Conservation (phyloP, 345 rosid genomes). For the Dipteronia dyeriana region DNA sequence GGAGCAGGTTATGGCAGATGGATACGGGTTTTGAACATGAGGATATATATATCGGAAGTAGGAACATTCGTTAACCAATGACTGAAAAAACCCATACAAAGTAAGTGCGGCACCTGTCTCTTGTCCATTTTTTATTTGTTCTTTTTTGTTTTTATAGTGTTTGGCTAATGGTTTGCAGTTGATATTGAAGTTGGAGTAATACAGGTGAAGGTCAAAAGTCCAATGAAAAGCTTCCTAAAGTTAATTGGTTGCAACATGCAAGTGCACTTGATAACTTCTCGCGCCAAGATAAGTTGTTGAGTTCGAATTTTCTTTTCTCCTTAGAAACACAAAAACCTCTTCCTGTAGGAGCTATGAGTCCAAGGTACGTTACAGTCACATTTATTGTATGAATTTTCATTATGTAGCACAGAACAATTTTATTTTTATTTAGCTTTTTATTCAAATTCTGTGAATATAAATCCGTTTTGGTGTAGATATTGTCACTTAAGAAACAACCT, state of each 20-base stretch:
- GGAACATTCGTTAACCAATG: constrained; percentile 35
- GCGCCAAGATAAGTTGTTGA: constrained; percentile 44
- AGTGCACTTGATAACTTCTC: constrained; percentile 41
- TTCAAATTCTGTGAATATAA: neutral
- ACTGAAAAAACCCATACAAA: constrained; percentile 33
- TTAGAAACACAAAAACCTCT: constrained; percentile 67
- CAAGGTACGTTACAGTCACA: constrained; percentile 41
- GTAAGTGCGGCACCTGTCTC: constrained; percentile 30
- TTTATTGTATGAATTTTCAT: neutral
- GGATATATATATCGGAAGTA: constrained; percentile 5
- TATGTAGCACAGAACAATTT: neutral
- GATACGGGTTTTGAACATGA: constrained; percentile 6
- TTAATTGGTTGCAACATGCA: constrained; percentile 77
- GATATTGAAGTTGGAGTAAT: constrained; percentile 40
- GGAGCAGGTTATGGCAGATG: neutral
- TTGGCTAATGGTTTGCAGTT: constrained; percentile 22
- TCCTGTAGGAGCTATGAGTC: constrained; percentile 40
- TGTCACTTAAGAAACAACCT: neutral
- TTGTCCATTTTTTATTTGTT: constrained; percentile 3
- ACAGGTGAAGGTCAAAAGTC: constrained; percentile 39
- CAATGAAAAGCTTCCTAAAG: constrained; percentile 50
- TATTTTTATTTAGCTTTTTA: constrained; percentile 7
- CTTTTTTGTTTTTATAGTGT: constrained; percentile 5
- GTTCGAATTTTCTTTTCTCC: constrained; percentile 66
- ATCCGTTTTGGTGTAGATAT: constrained; percentile 3